Evolutionary conservation across 306 rosid genomes (phyloP).

Genomic region (Gastrolobium bilobum): DNA sequence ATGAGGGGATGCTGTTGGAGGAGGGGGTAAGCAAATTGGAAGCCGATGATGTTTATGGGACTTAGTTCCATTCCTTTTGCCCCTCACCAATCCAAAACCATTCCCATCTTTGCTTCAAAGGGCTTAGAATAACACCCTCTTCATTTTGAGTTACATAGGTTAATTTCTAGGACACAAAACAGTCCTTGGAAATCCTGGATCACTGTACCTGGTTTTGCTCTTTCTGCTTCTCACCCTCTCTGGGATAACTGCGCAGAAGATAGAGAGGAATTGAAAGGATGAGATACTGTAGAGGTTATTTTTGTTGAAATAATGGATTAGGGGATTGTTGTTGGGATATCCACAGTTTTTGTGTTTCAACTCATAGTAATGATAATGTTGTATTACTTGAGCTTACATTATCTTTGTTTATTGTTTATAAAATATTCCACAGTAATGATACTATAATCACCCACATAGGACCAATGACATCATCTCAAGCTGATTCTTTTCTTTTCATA

Average conservation of each 20-base stretch:
- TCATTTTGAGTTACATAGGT: slow-evolving; percentile 31
- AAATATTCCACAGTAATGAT: slow-evolving; percentile 37
- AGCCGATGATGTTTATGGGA: slow-evolving; percentile 42
- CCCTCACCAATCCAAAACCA: not conserved
- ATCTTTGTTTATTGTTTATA: slow-evolving; percentile 33
- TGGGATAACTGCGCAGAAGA: slow-evolving; percentile 44
- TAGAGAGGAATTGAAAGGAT: slow-evolving; percentile 46
- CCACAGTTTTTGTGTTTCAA: slow-evolving; percentile 51
- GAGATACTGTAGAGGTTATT: slow-evolving; percentile 54
- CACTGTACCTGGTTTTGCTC: slow-evolving; percentile 31
- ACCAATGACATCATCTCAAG: slow-evolving; percentile 48
- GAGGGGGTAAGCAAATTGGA: slow-evolving; percentile 60
- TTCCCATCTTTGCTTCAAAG: slow-evolving; percentile 14
- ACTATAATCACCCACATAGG: slow-evolving; percentile 43
- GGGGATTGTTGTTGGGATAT: slow-evolving; percentile 52
- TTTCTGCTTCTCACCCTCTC: slow-evolving; percentile 19
- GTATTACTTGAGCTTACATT: slow-evolving; percentile 48
- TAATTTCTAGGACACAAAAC: slow-evolving; percentile 31
- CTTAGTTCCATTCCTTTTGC: slow-evolving; percentile 30
- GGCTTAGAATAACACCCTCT: slow-evolving; percentile 39
- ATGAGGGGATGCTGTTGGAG: slow-evolving; percentile 75
- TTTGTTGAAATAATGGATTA: slow-evolving; percentile 55
- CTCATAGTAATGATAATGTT: slow-evolving; percentile 42
- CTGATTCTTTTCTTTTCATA: slow-evolving; percentile 54
- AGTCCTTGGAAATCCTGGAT: slow-evolving; percentile 47